Percentiles rank a stretch among this genome's conserved stretches.
phyloP scores from a whole-genome alignment of 1,284 basidiomycete species.

The Chalciporus sp. region DNA sequence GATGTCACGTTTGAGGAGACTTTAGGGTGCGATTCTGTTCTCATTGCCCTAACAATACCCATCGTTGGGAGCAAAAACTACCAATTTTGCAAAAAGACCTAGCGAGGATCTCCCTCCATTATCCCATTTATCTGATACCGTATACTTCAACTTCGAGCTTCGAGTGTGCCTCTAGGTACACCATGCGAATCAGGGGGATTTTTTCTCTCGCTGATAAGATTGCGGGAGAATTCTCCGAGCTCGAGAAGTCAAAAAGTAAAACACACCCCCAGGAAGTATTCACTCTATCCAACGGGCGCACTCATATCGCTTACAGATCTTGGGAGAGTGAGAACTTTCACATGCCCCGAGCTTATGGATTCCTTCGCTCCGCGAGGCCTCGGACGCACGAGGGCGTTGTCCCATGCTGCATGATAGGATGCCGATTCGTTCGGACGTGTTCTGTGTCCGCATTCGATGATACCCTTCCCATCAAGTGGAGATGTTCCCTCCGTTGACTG shows the following conservation, averaged over 20 bases:
- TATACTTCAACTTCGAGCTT: too few relatives aligned
- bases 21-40: too few relatives aligned
- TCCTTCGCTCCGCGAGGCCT: neutral
- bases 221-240: neutral
- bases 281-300: neutral
- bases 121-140: too few relatives aligned
- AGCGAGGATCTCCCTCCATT: too few relatives aligned
- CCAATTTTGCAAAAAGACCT: too few relatives aligned
- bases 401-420: neutral
- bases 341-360: neutral
- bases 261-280: neutral
- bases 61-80: too few relatives aligned
- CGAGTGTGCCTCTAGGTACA: neutral
- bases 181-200: conserved; percentile 26
- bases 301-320: neutral
- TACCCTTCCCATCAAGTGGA: too few relatives aligned
- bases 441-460: too few relatives aligned
- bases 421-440: neutral
- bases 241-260: conserved; percentile 1
- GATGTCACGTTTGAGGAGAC: too few relatives aligned
- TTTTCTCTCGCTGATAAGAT: conserved; percentile 13
- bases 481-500: neutral
- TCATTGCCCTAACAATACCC: too few relatives aligned
- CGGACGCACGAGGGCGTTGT: neutral
- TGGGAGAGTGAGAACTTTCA: conserved; percentile 5